Evolutionary conservation across 495 filamentous ascomycete species (phyloP).

Genomic region (Amniculicola lignicola): DNA sequence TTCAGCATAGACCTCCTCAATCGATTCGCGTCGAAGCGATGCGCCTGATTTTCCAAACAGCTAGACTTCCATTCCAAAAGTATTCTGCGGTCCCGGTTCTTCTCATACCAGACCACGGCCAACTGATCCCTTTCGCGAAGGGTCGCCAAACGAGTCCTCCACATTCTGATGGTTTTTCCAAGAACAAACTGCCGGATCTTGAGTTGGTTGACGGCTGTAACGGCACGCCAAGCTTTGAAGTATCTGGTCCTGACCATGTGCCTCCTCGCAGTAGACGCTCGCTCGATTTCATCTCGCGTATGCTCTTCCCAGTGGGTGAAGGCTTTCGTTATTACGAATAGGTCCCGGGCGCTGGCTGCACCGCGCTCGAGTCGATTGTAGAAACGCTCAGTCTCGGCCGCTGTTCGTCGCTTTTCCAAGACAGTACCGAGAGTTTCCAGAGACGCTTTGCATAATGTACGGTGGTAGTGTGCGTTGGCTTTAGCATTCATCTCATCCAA

Average conservation of each 20-base stretch:
- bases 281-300: constrained; percentile 57
- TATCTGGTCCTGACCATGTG: constrained; percentile 69
- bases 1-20: constrained; percentile 22
- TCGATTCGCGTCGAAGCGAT: constrained; percentile 42
- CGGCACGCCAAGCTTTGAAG: constrained; percentile 73
- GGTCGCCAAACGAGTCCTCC: constrained; percentile 49
- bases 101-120: constrained; percentile 48
- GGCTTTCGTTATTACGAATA: constrained; percentile 66
- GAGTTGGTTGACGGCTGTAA: constrained; percentile 65
- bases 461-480: constrained; percentile 52
- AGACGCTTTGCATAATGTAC: constrained; percentile 53
- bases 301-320: constrained; percentile 71
- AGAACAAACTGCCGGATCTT: constrained; percentile 63
- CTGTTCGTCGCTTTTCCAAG: constrained; percentile 49
- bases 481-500: constrained; percentile 49
- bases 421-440: constrained; percentile 58
- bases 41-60: constrained; percentile 55
- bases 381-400: constrained; percentile 55
- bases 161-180: constrained; percentile 55
- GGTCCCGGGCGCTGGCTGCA: constrained; percentile 59
- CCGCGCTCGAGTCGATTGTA: constrained; percentile 60
- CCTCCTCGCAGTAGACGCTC: constrained; percentile 58
- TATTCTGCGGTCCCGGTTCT: constrained; percentile 45
- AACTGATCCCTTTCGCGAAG: constrained; percentile 40
- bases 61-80: constrained; percentile 59